Base-by-base conservation (phyloP, 129 eudicot genomes). In the Sambucus nigra region DNA sequence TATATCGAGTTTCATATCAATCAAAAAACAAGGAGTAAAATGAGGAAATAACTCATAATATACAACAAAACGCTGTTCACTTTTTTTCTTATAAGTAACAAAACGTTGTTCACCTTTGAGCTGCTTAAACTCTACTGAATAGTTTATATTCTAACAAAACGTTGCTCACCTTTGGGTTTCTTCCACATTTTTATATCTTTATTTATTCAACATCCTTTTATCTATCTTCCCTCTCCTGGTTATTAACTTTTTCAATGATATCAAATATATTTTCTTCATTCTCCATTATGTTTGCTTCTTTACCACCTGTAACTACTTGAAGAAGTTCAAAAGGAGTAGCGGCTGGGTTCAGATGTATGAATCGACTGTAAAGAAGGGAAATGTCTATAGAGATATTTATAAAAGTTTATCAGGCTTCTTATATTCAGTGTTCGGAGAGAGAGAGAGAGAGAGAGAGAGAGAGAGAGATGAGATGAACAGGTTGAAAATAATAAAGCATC, bases 261-360 rank as follows among this genome's bases (percentile, higher is more conserved):
- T 51, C 61, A 40, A 16, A 51, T 47, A 33, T 14, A 46, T 11
- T 31, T 42, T 54, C 59, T 29, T 53, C 70, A 18, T 50, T 67
- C 39, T 65, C 76, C 20, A 47, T 46, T 24, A 59, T 55, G 42
- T 82, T 82, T 11, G 32, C 53, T 48, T 76, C 80, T 27, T 69
- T 68, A 24, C 65, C 63, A 49, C 46, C 77, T 11, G 63, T 62
- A 47, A 77, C 67, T 13, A 75, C 77, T 49, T 70, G 69, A 57
- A 84, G 94, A 66, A 81, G 69, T 16, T 78, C 92, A 18, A 33
- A 33, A 59, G 95, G 94, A 27, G 59, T 65, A 17, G 93, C 97
- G 22, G 93, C 88, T 6, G 95, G 97, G 45, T 89, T 95, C 31
- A 84, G 60, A n/a, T n/a, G n/a, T n/a, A n/a, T n/a, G n/a, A n/a